Conservation (phyloP, 2,329 filamentous ascomycete species). For the Zasmidium cellare region DNA sequence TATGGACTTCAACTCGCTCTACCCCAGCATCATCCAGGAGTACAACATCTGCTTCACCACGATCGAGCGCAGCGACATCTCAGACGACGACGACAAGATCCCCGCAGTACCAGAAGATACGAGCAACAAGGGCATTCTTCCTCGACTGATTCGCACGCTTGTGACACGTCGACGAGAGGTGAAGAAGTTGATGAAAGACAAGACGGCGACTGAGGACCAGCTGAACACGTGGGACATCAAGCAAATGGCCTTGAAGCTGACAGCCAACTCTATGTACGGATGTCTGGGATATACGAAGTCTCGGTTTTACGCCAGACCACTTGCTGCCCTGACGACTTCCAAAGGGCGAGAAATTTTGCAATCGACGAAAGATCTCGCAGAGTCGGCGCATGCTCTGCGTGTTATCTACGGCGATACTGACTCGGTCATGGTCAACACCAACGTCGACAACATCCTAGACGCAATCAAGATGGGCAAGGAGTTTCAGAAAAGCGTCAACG, state of each 20-base stretch:
- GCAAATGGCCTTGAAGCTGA: slow-evolving; percentile 93
- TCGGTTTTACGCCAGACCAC: slow-evolving; percentile 91
- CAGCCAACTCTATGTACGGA: slow-evolving; percentile 99
- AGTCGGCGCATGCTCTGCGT: slow-evolving; percentile 77
- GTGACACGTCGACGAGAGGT: slow-evolving; percentile 87
- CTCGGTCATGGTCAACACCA: slow-evolving; percentile 99
- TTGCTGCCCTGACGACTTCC: slow-evolving; percentile 93
- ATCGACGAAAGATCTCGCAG: slow-evolving; percentile 93
- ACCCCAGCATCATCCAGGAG: slow-evolving; percentile 98
- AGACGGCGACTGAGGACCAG: slow-evolving; percentile 79
- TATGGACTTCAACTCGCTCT: slow-evolving; percentile 99
- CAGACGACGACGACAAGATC: slow-evolving; percentile 81
- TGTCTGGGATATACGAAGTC: slow-evolving; percentile 97
- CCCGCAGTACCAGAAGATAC: slow-evolving; percentile 76
- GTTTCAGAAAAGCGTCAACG: slow-evolving; percentile 94
- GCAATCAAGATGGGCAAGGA: slow-evolving; percentile 89
- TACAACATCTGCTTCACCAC: slow-evolving; percentile 99
- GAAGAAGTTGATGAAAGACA: slow-evolving; percentile 96
- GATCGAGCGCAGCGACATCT: slow-evolving; percentile 73
- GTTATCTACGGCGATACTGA: slow-evolving; percentile 99
- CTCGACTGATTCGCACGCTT: slow-evolving; percentile 85
- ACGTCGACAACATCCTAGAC: slow-evolving; percentile 88
- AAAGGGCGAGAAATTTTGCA: slow-evolving; percentile 97
- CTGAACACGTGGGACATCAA: slow-evolving; percentile 97
- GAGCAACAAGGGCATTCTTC: slow-evolving; percentile 80